Percentiles rank a stretch among this genome's conserved stretches.
Evolutionary conservation across 345 rosid species (phyloP).

Genomic region (Gossypium arboreum): DNA sequence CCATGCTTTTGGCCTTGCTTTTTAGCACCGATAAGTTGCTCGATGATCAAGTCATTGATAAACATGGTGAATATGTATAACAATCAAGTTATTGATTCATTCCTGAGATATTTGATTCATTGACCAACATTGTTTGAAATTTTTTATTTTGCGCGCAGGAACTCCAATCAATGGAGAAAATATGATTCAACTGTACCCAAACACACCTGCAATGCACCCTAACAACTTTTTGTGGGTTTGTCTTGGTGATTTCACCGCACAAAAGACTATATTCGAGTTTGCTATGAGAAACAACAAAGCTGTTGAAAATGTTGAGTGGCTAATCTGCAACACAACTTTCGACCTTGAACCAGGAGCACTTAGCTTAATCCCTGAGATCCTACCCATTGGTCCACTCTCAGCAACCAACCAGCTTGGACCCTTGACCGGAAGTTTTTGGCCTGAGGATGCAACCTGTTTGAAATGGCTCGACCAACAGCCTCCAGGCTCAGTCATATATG

Average conservation of each 20-base stretch:
- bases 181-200: background rate
- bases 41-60: conserved; percentile 12
- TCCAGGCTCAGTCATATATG: conserved; percentile 4
- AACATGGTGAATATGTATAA: background rate
- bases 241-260: background rate
- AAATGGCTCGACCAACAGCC: conserved; percentile 18
- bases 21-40: background rate
- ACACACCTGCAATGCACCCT: background rate
- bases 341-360: conserved; percentile 2
- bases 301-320: background rate
- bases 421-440: conserved; percentile 1
- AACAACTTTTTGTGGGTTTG: background rate
- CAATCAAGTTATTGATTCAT: no score
- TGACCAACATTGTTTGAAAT: background rate
- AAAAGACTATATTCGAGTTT: background rate
- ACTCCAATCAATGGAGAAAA: background rate
- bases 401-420: background rate
- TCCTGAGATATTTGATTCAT: background rate
- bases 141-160: background rate
- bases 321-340: background rate
- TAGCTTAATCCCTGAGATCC: background rate
- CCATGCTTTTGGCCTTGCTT: background rate
- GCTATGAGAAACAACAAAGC: background rate
- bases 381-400: conserved; percentile 8
- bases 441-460: conserved; percentile 1